Base-by-base conservation (phyloP, 352 stramenopile genomes). In the Pythium graminicola region DNA sequence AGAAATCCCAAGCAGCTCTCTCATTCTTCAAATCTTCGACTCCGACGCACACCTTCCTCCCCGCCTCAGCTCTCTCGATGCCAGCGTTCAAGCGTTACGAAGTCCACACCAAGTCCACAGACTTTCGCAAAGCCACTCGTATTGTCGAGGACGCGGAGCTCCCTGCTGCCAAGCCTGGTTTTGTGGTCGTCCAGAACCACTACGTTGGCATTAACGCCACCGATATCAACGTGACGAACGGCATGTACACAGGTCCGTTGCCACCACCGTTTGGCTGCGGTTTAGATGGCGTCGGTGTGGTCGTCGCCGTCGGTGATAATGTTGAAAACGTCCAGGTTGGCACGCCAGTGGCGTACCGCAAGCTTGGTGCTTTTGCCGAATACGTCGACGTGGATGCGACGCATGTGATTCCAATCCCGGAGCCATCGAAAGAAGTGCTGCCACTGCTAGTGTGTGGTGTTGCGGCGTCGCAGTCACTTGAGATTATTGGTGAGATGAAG, bases 401-500 rank as follows among this genome's bases (percentile, higher is more conserved):
- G 56, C 53, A 51, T 46, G 42, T 42, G 48, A 42, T 59, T 27
- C 48, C 56, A 17, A n/a, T 46, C 16, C 17, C 19, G 4, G 39
- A 49, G 17, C 43, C 48, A 16, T 42, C 33, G 16, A 50, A 57
- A n/a, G 50, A 63, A 19, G 47, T 64, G 5, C 47, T 81, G 11
- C 62, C 70, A 20, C n/a, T 84, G 19, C 65, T 69, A 2, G 69
- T 81, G 3, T 50, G 60, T 27, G 73, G 70, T 7, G 65, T 64
- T 33, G 81, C 72, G 7, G 71, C 57, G 0, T 76, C 65, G 19
- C 68, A 75, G 17, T 69, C 71, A 10, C 70, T 87, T 2, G 72
- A 85, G 43, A 57, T 71, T 13, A 66, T 79, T 6, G 76, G 65
- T 22, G n/a, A 85, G 40, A 82, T 87, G 73, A 73, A 62, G 32